Evolutionary conservation across 768 basidiomycete genomes (phyloP).

Genomic region (Lentinula sp.): DNA sequence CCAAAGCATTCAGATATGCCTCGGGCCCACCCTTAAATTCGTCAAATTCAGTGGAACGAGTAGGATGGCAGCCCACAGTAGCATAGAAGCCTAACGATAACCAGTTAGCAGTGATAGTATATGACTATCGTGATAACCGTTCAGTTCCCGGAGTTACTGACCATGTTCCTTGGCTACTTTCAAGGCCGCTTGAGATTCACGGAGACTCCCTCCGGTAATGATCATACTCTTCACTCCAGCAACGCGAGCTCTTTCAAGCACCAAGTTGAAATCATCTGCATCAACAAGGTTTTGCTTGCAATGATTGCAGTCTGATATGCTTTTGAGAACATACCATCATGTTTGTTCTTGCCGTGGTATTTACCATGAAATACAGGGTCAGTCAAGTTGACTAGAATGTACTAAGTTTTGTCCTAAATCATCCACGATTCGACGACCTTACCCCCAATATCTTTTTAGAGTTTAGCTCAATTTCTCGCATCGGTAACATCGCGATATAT

Average conservation of each 20-base stretch:
- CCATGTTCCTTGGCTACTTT: slow-evolving; percentile 53
- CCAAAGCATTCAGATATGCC: slow-evolving; percentile 56
- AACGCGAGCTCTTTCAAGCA: slow-evolving; percentile 48
- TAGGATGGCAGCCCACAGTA: slow-evolving; percentile 79
- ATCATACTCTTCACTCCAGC: slow-evolving; percentile 69
- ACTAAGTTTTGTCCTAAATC: not conserved
- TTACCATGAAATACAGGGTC: slow-evolving; percentile 52
- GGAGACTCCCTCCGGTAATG: slow-evolving; percentile 68
- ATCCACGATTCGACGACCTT: not conserved
- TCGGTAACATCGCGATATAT: no score
- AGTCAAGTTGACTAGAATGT: slow-evolving; percentile 40
- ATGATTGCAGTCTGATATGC: no score
- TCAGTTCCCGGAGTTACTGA: slow-evolving; percentile 16
- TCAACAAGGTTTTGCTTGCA: not conserved
- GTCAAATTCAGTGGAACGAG: slow-evolving; percentile 65
- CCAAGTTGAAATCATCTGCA: slow-evolving; percentile 55
- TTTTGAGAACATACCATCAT: slow-evolving; percentile 31
- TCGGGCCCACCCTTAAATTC: slow-evolving; percentile 46
- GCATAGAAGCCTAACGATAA: slow-evolving; percentile 49
- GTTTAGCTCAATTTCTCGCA: not conserved
- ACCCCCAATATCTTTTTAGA: not conserved
- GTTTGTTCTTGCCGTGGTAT: slow-evolving; percentile 43
- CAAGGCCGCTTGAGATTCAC: slow-evolving; percentile 56
- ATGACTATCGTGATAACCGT: no score
- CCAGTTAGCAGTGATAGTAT: not conserved